Evolutionary conservation across 768 basidiomycete genomes (phyloP), one percentile per base, ranked within the genome.

Genomic region (Ramaria rubella): DNA sequence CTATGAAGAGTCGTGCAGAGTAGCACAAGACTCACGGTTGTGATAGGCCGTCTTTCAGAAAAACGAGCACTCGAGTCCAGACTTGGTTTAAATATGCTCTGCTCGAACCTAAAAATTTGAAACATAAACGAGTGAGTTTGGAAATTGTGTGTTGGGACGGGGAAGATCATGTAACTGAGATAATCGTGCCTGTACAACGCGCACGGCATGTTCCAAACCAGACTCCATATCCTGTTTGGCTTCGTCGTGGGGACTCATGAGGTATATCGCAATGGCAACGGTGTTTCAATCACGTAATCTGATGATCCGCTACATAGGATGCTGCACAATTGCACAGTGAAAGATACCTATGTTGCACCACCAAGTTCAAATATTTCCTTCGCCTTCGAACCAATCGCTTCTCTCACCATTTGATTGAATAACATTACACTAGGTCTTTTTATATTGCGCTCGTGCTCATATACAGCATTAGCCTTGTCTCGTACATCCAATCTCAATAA

Each of bases 181-280:
- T 33, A 51, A 36, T 5, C 29, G 49, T 12, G 49, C 29, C 29
- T 36, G 49, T 29, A 36, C 33, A 21, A 36, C 14, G 29, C 49
- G 49, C 19, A 51, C 49, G 19, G 49, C 31, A 17, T 51, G 30
- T 6, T 51, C 33, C 8, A 51, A 24, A 6, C 49, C 49, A 17
- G 49, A 51, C 12, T 51, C 49, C 49, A 51, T 51, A 24, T n/a
- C 49, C 49, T 51, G 49, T n/a, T 36, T 51, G 8, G 46, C 24
- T n/a, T 48, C 17, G 3, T 48, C 46, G 24, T 48, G 23, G 21
- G 27, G 29, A n/a, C 23, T 26, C 46, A 48, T 48, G 21, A 24
- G n/a, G n/a, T n/a, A n/a, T n/a, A n/a, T n/a, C n/a, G n/a, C n/a
- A n/a, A n/a, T n/a, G n/a, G n/a, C n/a, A n/a, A n/a, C n/a, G n/a